Evolutionary conservation across 176 grass and related monocot genomes (phyloP).

Genomic region (Poa pratensis): DNA sequence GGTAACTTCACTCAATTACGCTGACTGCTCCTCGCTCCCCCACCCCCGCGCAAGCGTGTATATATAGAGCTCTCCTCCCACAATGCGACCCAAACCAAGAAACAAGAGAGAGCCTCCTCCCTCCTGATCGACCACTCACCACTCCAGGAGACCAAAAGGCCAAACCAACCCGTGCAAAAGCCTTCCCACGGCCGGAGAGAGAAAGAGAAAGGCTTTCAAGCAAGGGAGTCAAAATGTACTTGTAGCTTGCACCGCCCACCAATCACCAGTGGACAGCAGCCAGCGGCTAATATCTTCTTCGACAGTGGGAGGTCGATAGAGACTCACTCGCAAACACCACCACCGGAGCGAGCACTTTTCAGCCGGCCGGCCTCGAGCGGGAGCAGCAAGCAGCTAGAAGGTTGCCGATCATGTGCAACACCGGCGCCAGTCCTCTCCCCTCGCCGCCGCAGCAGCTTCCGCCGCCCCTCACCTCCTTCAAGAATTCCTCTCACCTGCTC

Average conservation of each 20-base stretch:
- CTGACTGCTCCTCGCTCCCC: neutral
- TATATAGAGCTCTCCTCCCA: slow-evolving; percentile 37
- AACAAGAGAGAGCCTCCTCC: neutral
- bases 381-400: neutral
- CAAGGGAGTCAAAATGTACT: slow-evolving; percentile 52
- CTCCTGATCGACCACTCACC: slow-evolving; percentile 14
- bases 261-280: slow-evolving; percentile 43
- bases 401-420: slow-evolving; percentile 54
- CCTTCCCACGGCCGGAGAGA: neutral
- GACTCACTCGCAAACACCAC: neutral
- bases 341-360: neutral
- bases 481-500: slow-evolving; percentile 51
- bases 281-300: slow-evolving; percentile 18
- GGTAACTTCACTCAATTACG: neutral
- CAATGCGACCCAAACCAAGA: slow-evolving; percentile 26
- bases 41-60: slow-evolving; percentile 7
- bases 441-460: slow-evolving; percentile 9
- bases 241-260: slow-evolving; percentile 38
- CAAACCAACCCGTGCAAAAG: slow-evolving; percentile 23
- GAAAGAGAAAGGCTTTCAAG: neutral
- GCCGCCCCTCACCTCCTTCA: slow-evolving; percentile 24
- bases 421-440: slow-evolving; percentile 15
- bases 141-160: slow-evolving; percentile 57
- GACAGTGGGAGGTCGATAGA: neutral
- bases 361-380: neutral